Percentiles rank a stretch among this genome's conserved stretches.
Evolutionary conservation across 2,329 filamentous ascomycete species (phyloP).

Genomic region (Trichoderma lentiforme): DNA sequence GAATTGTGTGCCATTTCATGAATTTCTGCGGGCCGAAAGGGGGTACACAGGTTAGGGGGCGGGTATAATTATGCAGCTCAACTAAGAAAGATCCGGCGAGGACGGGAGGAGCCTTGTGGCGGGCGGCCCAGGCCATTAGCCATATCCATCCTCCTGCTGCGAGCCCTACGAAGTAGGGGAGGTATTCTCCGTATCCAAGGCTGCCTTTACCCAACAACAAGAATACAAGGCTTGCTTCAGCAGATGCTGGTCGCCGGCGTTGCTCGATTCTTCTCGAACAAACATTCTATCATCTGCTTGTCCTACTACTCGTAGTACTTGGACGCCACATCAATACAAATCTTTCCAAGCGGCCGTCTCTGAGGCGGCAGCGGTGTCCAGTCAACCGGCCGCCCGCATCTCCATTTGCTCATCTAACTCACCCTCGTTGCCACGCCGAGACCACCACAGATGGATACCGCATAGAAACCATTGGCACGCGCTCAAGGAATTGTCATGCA

Average conservation of each 20-base stretch:
- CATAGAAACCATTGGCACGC: neutral
- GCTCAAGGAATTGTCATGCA: neutral
- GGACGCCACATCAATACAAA: neutral
- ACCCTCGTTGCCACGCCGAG: neutral
- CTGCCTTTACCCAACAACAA: neutral
- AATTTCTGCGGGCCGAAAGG: constrained; percentile 5
- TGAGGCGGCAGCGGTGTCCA: neutral
- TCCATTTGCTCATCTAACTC: neutral
- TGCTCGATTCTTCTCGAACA: neutral
- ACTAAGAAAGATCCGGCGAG: constrained; percentile 25
- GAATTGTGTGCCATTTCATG: constrained; percentile 11
- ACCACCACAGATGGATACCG: neutral
- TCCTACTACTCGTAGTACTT: neutral
- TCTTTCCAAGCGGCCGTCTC: neutral
- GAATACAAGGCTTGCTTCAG: neutral
- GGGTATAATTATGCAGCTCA: constrained; percentile 18
- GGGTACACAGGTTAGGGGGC: constrained; percentile 2
- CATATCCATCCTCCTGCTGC: constrained; percentile 4
- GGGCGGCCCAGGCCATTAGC: constrained; percentile 22
- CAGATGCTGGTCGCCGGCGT: neutral
- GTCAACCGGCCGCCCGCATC: neutral
- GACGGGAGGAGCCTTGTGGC: constrained; percentile 37
- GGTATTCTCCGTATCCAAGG: neutral
- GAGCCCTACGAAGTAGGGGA: constrained; percentile 9
- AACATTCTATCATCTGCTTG: neutral